phyloP scores from a whole-genome alignment of 352 stramenopile species.

The Phytophthora sp. region DNA sequence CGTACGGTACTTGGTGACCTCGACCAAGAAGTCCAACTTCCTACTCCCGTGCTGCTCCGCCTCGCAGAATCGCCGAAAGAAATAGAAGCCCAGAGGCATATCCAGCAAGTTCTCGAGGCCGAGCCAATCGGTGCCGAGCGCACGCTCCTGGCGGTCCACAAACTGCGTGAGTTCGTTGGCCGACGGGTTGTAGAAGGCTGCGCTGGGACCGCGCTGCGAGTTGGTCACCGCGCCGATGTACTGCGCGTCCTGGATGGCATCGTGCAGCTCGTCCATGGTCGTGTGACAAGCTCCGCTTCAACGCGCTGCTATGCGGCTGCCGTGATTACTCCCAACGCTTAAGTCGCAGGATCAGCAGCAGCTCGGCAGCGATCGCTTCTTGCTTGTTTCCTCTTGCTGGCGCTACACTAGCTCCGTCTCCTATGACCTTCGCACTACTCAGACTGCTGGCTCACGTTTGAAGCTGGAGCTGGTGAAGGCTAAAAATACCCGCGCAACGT shows the following conservation, averaged over 20 bases:
- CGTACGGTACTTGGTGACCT: conserved; percentile 74
- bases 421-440: conserved; percentile 8
- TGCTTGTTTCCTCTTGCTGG: not conserved
- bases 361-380: too few species aligned
- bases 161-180: conserved; percentile 71
- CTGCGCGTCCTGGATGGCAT: conserved; percentile 90
- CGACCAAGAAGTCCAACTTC: conserved; percentile 76
- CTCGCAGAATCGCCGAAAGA: conserved; percentile 79
- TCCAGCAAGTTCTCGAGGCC: conserved; percentile 74
- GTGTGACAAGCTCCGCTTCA: not conserved
- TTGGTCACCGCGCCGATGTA: conserved; percentile 90
- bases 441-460: conserved; percentile 3
- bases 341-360: too few species aligned
- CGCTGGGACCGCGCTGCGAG: conserved; percentile 64
- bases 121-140: conserved; percentile 63
- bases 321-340: too few species aligned
- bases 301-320: not conserved
- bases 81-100: conserved; percentile 83
- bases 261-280: conserved; percentile 88
- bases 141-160: conserved; percentile 59
- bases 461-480: not conserved
- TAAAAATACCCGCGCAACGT: conserved; percentile 18
- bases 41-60: conserved; percentile 63
- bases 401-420: not conserved
- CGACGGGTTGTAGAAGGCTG: conserved; percentile 77